Evolutionary conservation across 192 early-diverging fungal genomes (phyloP), one percentile per base, ranked within the genome.

Genomic region (Backusella parvicylindrica): DNA sequence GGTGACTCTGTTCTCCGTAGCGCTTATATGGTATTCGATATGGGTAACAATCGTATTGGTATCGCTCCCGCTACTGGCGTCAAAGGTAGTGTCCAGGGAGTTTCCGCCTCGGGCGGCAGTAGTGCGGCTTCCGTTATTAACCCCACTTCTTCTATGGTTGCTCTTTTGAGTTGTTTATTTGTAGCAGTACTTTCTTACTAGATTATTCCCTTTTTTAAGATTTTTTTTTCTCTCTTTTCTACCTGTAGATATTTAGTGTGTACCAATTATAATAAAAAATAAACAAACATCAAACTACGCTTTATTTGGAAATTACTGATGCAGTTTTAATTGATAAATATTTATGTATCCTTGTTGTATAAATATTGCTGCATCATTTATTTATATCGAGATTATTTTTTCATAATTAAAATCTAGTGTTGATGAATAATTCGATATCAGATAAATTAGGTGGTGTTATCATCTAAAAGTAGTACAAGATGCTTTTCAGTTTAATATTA

Each of bases 1-100:
- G 77, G 77, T 49, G 73, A 75, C 26, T 75, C 68, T 38, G 31
- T 79, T 30, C 74, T 75, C 38, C 64, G 74, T 31, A 68, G 65
- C 33, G 66, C 66, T 12, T 75, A 75, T 31, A 16, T 75, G 18
- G 74, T 68, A 6, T 75, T 75, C 56, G 74, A 75, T 50, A 53
- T 75, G 0, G 66, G 43, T 2, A 35, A 75, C 15, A 40, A 72
- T 26, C 73, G 67, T 18, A 33, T 76, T 72, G 64, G 71, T 69
- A 47, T 64, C 50, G 56, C 77, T 71, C 40, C 41, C 60, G 74
- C 73, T 53, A 47, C 9, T 8, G 21, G 38, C 7, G 23, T 28
- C 26, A 9, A 28, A 28, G 53, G 53, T 26, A 60, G 23, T 5
- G 53, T 60, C 53, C 53, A 60, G 9, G 53, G 53, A 0, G 53